Conservation (phyloP, 306 rosid genomes). For the Vigna reflexopilosa region DNA sequence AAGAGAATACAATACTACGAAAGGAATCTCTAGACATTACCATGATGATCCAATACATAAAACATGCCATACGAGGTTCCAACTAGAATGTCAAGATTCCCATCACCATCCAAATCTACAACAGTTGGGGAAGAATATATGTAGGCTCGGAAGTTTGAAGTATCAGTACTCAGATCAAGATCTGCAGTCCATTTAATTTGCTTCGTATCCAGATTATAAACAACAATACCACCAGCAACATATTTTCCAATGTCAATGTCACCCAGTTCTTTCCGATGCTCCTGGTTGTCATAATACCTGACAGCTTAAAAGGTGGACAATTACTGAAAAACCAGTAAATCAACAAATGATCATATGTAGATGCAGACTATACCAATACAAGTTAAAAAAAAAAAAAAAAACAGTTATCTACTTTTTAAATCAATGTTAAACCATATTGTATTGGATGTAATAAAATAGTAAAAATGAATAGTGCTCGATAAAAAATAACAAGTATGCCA, state of each 20-base stretch:
- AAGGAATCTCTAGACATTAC: slow-evolving; percentile 53
- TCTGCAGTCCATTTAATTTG: slow-evolving; percentile 94
- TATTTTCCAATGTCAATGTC: slow-evolving; percentile 88
- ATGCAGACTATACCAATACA: slow-evolving; percentile 21
- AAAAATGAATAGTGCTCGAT: background rate
- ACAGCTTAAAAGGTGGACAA: slow-evolving; percentile 53
- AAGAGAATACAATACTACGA: slow-evolving; percentile 6
- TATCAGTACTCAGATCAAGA: slow-evolving; percentile 91
- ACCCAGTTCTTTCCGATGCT: slow-evolving; percentile 89
- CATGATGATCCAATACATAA: slow-evolving; percentile 94
- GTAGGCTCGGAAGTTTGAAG: slow-evolving; percentile 71
- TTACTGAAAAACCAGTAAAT: slow-evolving; percentile 51
- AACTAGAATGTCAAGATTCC: slow-evolving; percentile 89
- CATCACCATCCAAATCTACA: slow-evolving; percentile 96
- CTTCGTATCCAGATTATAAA: slow-evolving; percentile 88
- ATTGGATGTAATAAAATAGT: slow-evolving; percentile 3
- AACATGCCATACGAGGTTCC: slow-evolving; percentile 95
- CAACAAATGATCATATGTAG: slow-evolving; percentile 14
- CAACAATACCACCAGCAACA: slow-evolving; percentile 94
- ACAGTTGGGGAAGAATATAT: slow-evolving; percentile 93
- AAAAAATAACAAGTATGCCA: slow-evolving; percentile 6
- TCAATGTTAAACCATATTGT: slow-evolving; percentile 23
- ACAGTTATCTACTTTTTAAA: slow-evolving; percentile 32
- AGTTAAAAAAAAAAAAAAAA: slow-evolving; percentile 32
- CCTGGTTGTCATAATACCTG: slow-evolving; percentile 97